phyloP scores from a whole-genome alignment of 371 early-diverging fungal species.

The Choanephora cucurbitarum region DNA sequence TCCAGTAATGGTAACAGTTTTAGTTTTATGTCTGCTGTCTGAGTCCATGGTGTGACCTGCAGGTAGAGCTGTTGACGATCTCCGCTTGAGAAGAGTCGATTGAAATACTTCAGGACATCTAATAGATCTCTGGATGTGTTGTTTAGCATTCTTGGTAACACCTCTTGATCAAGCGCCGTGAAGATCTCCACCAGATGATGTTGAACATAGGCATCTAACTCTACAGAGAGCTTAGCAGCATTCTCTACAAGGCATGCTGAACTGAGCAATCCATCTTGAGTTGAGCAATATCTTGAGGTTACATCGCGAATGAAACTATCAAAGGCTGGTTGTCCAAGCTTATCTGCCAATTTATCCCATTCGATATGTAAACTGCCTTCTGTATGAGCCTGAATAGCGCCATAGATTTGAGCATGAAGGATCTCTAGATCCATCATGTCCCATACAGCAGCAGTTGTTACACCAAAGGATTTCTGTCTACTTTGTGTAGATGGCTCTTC shows the following conservation, averaged over 20 bases:
- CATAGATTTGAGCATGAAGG: conserved; percentile 45
- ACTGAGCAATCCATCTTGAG: conserved; percentile 5
- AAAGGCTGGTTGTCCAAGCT: conserved; percentile 35
- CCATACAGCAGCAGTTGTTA: conserved; percentile 4
- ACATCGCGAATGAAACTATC: conserved; percentile 25
- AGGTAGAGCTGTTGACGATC: conserved; percentile 24
- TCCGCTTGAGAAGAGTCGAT: conserved; percentile 15
- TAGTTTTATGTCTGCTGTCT: conserved; percentile 12
- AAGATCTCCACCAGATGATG: conserved; percentile 15
- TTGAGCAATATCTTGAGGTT: conserved; percentile 23
- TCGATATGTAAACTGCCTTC: conserved; percentile 39
- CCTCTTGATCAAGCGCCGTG: conserved; percentile 18
- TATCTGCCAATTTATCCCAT: conserved; percentile 40
- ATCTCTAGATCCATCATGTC: conserved; percentile 41
- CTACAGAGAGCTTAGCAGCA: conserved; percentile 14
- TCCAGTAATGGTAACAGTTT: conserved; percentile 20
- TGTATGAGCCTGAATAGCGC: conserved; percentile 46
- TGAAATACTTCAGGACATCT: conserved; percentile 29
- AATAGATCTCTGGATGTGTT: conserved; percentile 24
- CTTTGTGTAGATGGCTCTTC: conserved; percentile 2
- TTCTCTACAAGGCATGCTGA: conserved; percentile 22
- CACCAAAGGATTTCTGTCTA: conserved; percentile 16
- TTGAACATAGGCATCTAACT: conserved; percentile 24
- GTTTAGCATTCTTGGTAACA: conserved; percentile 21
- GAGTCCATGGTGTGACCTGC: conserved; percentile 25